These are phyloP conservation scores for Lasiodiplodia gonubiensis DNA, from an alignment of 2,329 filamentous ascomycete species.

Conservation along the genomic window DNA sequence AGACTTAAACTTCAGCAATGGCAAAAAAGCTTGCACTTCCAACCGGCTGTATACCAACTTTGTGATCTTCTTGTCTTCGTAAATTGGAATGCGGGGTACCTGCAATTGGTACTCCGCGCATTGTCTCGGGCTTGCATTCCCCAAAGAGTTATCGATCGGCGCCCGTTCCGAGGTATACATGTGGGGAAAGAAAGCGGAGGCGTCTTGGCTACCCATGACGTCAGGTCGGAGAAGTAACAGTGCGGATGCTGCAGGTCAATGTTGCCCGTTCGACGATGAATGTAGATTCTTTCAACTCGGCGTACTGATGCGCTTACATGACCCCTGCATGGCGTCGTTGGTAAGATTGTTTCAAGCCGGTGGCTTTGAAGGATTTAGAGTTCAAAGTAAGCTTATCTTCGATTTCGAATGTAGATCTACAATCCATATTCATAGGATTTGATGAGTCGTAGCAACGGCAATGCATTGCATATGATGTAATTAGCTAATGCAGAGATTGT, in stretches of 20 bases:
- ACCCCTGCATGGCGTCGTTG: neutral
- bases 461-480: too few relatives aligned
- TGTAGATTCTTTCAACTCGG: neutral
- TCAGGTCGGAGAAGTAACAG: neutral
- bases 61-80: neutral
- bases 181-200: conserved; percentile 14
- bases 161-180: neutral
- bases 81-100: conserved; percentile 5
- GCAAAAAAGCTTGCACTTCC: neutral
- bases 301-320: neutral
- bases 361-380: neutral
- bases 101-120: neutral
- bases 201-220: conserved; percentile 7
- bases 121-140: neutral
- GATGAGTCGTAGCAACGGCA: neutral
- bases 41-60: neutral
- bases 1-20: neutral
- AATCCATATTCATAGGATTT: neutral
- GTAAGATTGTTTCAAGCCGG: neutral
- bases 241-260: neutral
- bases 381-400: neutral
- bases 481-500: neutral
- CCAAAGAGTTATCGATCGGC: conserved; percentile 12
- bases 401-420: neutral
- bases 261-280: neutral